Percentiles rank a stretch among this genome's conserved stretches.
These are phyloP conservation scores for Ilex paraguariensis DNA, from an alignment of 305 asterid genomes.

Conservation along the genomic window DNA sequence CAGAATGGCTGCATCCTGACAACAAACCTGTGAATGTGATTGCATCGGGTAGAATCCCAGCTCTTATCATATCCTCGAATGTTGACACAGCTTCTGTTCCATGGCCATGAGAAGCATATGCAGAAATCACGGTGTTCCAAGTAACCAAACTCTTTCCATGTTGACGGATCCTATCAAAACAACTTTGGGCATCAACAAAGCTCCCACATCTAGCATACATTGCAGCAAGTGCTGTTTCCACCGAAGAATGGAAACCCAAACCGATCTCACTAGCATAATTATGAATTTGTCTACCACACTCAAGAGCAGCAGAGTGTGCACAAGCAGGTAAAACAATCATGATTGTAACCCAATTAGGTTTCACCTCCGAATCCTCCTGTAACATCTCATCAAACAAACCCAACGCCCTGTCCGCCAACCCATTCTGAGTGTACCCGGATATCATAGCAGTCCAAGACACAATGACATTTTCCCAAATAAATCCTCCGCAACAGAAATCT, in stretches of 20 bases:
- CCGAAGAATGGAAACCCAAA: constrained; percentile 50
- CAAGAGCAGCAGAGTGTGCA: constrained; percentile 57
- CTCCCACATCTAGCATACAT: constrained; percentile 84
- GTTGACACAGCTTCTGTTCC: constrained; percentile 41
- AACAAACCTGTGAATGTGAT: constrained; percentile 60
- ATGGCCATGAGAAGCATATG: constrained; percentile 63
- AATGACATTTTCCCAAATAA: too few species aligned
- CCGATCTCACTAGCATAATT: constrained; percentile 38
- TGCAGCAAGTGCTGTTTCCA: constrained; percentile 54
- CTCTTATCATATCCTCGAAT: constrained; percentile 47
- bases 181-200: constrained; percentile 45
- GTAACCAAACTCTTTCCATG: constrained; percentile 39
- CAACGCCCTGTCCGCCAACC: too few species aligned
- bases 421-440: too few species aligned
- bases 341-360: constrained; percentile 75
- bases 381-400: too few species aligned
- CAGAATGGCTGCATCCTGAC: constrained; percentile 74
- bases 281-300: constrained; percentile 63
- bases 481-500: too few species aligned
- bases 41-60: constrained; percentile 51
- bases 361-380: constrained; percentile 33
- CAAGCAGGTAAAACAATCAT: constrained; percentile 79
- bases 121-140: constrained; percentile 71
- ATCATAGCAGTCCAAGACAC: too few species aligned
- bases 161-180: constrained; percentile 42